Base-by-base conservation (phyloP, 495 filamentous ascomycete species). In the Penicillium angulare region DNA sequence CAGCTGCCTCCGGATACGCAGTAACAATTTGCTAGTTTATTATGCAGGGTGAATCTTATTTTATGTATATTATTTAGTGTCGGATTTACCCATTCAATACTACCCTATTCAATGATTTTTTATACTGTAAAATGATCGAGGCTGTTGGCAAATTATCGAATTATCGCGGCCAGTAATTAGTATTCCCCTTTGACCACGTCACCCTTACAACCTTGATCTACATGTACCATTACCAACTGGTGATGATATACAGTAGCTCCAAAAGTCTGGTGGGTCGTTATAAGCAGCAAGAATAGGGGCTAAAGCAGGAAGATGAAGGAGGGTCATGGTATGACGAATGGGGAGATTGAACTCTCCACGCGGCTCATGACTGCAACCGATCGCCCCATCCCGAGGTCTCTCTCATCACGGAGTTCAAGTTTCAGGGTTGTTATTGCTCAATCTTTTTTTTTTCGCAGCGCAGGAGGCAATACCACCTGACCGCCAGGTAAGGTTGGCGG, bases 1-100 rank as follows among this genome's bases (percentile, higher is more conserved):
- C 59, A 50, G 36, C 53, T 80, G 57, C 77, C 78, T 39, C 77
- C 75, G 40, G 78, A 80, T 64, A 78, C 78, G 21, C 77, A 75
- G 52, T 74, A 61, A 62, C 31, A 23, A 46, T 27, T 5, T 9
- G 27, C 13, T 12, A 7, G 2, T 38, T 18, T 6, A 20, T 12
- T 38, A 7, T 13, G 10, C 7, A 16, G n/a, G 34, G 34, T 38
- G 34, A 38, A n/a, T n/a, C n/a, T 38, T 15, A 38, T 38, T n/a
- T n/a, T n/a, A n/a, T n/a, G n/a, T n/a, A n/a, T n/a, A n/a, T n/a
- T n/a, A n/a, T n/a, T n/a, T n/a, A n/a, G n/a, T n/a, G n/a, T n/a
- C n/a, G n/a, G n/a, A n/a, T n/a, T n/a, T n/a, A n/a, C n/a, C n/a
- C n/a, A n/a, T n/a, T n/a, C n/a, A n/a, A n/a, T n/a, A n/a, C n/a